Base-by-base conservation (phyloP, 2,329 filamentous ascomycete genomes). In the Aspergillus fijiensis region DNA sequence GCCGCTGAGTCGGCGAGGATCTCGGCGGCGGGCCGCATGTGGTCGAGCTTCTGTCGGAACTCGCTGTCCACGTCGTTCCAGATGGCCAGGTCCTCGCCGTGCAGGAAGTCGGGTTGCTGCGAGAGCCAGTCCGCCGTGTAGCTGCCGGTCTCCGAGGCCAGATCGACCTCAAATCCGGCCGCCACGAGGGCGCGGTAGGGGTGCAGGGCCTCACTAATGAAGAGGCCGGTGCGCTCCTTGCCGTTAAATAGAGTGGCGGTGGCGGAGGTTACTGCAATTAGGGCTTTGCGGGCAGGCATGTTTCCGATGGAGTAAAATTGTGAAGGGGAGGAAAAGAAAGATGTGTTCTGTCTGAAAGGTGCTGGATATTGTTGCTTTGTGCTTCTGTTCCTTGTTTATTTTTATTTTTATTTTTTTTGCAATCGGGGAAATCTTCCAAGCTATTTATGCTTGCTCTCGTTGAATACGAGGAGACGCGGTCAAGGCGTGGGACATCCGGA, bases 111-210 rank as follows among this genome's bases (percentile, higher is more conserved):
- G 1, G 72, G 70, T 58, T 79, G 74, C 51, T 75, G 71, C 11
- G 74, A 79, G 21, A 81, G 73, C 78, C 77, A 80, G 67, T 82
- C 80, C 1, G 76, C 70, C 0, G 68, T 74, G 66, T 78, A 82
- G 2, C 60, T 72, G 42, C 80, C 79, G 4, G 74, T 80, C 63
- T 82, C 80, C 5, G 79, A 81, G 21, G 74, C 74, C 29, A 82
- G 71, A 61, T 82, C 79, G 52, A 81, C 79, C 57, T 80, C 76
- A 65, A 82, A 81, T 10, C 58, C 58, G 7, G 58, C 58, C 1
- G 23, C 35, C 7, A 27, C 25, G 14, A 60, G 53, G n/a, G 35
- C 58, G 11, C 31, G 49, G 29, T 48, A 60, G 2, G 58, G 58
- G 39, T 60, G 58, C 2, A 60, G 29, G 14, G 58, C 58, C 55